Conservation (phyloP, 1,284 basidiomycete species). For the Cutaneotrichosporon cavernicola region DNA sequence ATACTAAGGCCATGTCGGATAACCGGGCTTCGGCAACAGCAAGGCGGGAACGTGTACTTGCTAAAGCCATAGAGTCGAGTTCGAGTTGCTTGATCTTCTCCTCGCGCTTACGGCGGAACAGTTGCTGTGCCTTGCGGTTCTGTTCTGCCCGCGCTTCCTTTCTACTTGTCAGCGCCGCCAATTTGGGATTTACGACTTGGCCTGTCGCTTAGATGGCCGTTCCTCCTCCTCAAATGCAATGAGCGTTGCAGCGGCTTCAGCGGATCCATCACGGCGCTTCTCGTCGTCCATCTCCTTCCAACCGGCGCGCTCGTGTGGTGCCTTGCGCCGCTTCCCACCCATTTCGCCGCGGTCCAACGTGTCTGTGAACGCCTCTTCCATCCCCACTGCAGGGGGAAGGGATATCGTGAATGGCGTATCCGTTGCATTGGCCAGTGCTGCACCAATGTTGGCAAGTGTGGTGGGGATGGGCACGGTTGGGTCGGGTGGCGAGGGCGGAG, state of each 20-base stretch:
- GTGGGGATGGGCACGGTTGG: constrained; percentile 26
- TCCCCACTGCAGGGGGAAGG: constrained; percentile 9
- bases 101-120: constrained; percentile 47
- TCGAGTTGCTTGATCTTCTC: constrained; percentile 51
- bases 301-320: constrained; percentile 45
- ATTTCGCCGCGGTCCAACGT: constrained; percentile 43
- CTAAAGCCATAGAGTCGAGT: constrained; percentile 35
- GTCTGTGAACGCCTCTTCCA: constrained; percentile 14
- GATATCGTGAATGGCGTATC: constrained; percentile 16
- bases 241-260: constrained; percentile 5
- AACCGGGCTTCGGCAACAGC: constrained; percentile 34
- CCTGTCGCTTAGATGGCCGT: constrained; percentile 2
- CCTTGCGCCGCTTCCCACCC: constrained; percentile 49
- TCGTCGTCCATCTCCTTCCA: constrained; percentile 47
- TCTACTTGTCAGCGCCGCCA: constrained; percentile 10
- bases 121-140: constrained; percentile 51
- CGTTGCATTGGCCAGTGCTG: constrained; percentile 6
- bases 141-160: constrained; percentile 46
- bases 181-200: neutral
- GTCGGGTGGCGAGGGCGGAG: constrained; percentile 27
- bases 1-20: constrained; percentile 36
- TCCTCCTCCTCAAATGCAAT: constrained; percentile 7
- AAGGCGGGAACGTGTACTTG: constrained; percentile 29
- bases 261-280: constrained; percentile 1
- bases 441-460: constrained; percentile 23